Evolutionary conservation across 148 eudicot species (phyloP), one percentile per base, ranked within the genome.

Genomic region (Agrostemma githago): DNA sequence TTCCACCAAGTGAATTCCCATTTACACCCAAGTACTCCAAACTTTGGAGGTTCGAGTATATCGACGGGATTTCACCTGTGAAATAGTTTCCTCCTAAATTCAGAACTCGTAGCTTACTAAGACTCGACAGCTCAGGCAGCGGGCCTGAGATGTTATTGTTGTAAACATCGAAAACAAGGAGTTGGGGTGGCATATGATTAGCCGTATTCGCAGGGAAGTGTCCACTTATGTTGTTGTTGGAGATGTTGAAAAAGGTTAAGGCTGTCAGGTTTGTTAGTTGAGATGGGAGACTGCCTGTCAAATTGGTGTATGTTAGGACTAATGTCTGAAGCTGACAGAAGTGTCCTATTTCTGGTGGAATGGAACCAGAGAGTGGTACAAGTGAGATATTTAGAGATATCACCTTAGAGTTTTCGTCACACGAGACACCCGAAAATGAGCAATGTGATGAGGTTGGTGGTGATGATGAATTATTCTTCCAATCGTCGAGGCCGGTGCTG

Each of bases 281-380:
- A 12, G 68, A 40, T 11, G 80, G 80, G 5, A 77, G 62, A 73
- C 15, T 46, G 34, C 83, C 80, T 0, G 62, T 68, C 5, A 81
- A 40, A 12, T 77, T 56, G 34, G 51, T 81, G 4, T 5, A 7
- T 4, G 77, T 26, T 54, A 81, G 12, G 7, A 77, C 41, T 41
- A 81, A 73, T 9, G 66, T 73, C 4, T 34, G 59, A 4, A 81
- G 74, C 14, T 72, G 63, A 48, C 51, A 72, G 6, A 76, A 68
- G 21, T 60, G 77, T 40, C 83, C 83, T 21, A 76, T 72, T 77
- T 80, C 83, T 4, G 79, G 79, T 40, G 83, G 77, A 62, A 80
- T 76, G 20, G 77, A 72, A 8, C 80, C 83, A 8, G 11, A 80
- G 6, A 80, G 44, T 61, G 77, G 80, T 34, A 76, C 60, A 16